Evolutionary conservation across 371 early-diverging fungal genomes (phyloP), one percentile per base, ranked within the genome.

Genomic region (Chytridium lagenaria): DNA sequence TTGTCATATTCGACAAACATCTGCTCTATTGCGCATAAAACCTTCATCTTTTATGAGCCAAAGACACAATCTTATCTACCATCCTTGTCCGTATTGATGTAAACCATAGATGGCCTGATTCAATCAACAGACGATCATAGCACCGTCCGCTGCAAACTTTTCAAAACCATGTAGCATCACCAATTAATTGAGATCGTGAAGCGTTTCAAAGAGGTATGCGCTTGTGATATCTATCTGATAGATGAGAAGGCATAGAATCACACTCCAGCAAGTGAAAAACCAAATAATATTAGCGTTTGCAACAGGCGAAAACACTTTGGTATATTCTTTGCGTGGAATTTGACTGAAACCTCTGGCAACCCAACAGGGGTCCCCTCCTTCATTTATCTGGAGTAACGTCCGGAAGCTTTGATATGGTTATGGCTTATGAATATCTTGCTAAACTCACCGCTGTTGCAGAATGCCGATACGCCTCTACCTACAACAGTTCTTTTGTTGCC

Each of bases 31-130:
- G 31, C n/a, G n/a, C n/a, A 34, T 26, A 28, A 19, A 40, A 52
- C 50, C 66, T n/a, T 67, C 67, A 15, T 28, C 7, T 30, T 67
- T 40, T 2, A 51, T 36, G 52, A 55, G 31, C 22, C 10, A 1
- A 16, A 50, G 19, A 1, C 34, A 23, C 12, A 72, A 19, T 5
- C 16, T 19, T 31, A 67, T 67, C 57, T 67, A 50, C 68, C 68
- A 72, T 57, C 34, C 12, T 33, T 59, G 19, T 1, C 68, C 68
- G 19, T 67, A 50, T 67, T 72, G 73, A n/a, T 72, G 67, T 22
- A 72, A 59, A 0, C 73, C 73, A 57, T 72, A 72, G 15, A 72
- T 31, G 16, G 67, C 55, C 37, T 72, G 68, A 38, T 15, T 10
- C 15, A 72, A 59, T 15, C 36, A 3, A n/a, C 71, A 67, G 0